Evolutionary conservation across 352 stramenopile genomes (phyloP).

Genomic region (Phytopythium montanum): DNA sequence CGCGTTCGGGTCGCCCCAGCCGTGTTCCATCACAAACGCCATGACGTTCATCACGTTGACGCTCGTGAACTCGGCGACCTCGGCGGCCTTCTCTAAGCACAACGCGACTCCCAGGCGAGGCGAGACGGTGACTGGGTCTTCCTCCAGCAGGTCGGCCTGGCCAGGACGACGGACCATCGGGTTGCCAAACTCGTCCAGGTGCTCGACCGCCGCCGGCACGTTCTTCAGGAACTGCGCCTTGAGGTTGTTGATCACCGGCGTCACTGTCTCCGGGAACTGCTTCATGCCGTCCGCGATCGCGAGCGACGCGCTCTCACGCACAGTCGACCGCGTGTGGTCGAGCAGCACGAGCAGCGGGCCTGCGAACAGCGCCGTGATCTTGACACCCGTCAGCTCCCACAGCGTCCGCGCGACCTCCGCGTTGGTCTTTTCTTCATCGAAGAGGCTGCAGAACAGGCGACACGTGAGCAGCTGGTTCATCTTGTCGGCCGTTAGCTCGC

Average conservation of each 20-base stretch:
- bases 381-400: conserved; percentile 51
- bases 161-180: conserved; percentile 57
- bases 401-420: conserved; percentile 51
- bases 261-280: conserved; percentile 73
- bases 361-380: conserved; percentile 58
- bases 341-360: conserved; percentile 66
- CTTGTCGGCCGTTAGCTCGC: conserved; percentile 27
- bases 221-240: conserved; percentile 60
- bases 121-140: conserved; percentile 54
- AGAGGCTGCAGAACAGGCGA: conserved; percentile 62
- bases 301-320: conserved; percentile 72
- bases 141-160: conserved; percentile 37
- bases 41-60: conserved; percentile 61
- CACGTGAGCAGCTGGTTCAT: conserved; percentile 49
- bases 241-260: conserved; percentile 61
- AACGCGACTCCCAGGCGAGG: conserved; percentile 70
- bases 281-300: conserved; percentile 80
- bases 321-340: conserved; percentile 66
- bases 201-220: conserved; percentile 47
- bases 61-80: conserved; percentile 42
- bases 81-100: conserved; percentile 70
- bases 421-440: conserved; percentile 62
- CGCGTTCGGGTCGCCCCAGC: conserved; percentile 64
- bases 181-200: conserved; percentile 72
- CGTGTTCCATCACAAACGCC: conserved; percentile 80